Conservation (phyloP, 257 asterid genomes). For the Solanum tacnaense region DNA sequence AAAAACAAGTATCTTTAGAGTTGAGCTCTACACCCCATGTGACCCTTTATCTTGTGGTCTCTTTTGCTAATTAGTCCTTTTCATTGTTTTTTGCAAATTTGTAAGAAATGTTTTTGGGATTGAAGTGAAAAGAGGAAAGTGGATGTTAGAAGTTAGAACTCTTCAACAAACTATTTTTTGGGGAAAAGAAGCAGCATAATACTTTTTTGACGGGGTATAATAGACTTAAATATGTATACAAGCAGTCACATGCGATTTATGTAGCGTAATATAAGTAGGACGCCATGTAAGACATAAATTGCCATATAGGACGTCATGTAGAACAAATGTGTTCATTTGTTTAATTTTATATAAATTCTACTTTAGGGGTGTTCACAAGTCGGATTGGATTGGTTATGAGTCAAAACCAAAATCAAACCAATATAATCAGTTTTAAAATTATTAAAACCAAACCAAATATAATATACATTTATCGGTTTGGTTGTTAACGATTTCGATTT, state of each 20-base stretch:
- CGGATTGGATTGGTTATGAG: too few relatives aligned
- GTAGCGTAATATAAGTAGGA: neutral
- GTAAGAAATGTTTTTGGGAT: neutral
- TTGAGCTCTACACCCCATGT: neutral
- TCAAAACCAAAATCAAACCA: too few relatives aligned
- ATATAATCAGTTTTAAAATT: too few relatives aligned
- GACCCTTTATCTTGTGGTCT: neutral
- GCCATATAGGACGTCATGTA: accelerated
- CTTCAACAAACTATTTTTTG: neutral
- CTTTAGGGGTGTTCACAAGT: too few relatives aligned
- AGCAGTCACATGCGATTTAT: too few relatives aligned
- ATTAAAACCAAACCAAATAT: too few relatives aligned
- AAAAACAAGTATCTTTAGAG: neutral
- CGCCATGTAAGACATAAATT: too few relatives aligned
- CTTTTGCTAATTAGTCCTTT: neutral
- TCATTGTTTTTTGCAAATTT: neutral
- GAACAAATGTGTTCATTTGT: accelerated
- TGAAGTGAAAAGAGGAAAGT: neutral
- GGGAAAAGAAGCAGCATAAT: neutral
- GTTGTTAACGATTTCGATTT: too few relatives aligned
- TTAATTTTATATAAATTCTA: too few relatives aligned
- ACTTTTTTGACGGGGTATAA: neutral
- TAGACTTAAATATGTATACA: neutral
- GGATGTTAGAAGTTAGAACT: neutral
- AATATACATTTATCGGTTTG: too few relatives aligned